Evolutionary conservation across 768 basidiomycete genomes (phyloP).

Genomic region (Tricholoma furcatifolium): DNA sequence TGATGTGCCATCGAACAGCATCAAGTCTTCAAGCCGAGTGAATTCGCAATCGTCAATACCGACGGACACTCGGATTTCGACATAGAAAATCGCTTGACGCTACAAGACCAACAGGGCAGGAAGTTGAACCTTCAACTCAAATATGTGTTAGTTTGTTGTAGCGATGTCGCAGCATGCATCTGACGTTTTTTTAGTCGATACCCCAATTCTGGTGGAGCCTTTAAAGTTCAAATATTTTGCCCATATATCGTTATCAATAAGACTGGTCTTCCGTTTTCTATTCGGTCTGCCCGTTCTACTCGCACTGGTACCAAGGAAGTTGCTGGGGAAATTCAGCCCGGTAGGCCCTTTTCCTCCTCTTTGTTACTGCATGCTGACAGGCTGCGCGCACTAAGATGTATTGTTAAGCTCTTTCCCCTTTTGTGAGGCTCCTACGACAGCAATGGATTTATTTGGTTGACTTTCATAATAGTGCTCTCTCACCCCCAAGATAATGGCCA

Average conservation of each 20-base stretch:
- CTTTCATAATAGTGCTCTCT: constrained; percentile 66
- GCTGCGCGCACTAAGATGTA: constrained; percentile 31
- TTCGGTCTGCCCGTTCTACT: constrained; percentile 62
- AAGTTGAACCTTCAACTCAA: constrained; percentile 84
- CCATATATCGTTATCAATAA: constrained; percentile 93
- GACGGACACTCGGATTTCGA: constrained; percentile 90
- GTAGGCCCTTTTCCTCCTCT: constrained; percentile 34
- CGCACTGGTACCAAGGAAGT: constrained; percentile 70
- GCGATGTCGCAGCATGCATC: background rate
- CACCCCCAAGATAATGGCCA: constrained; percentile 78
- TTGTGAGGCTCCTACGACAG: constrained; percentile 47
- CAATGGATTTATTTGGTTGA: background rate
- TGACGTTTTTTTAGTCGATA: constrained; percentile 49
- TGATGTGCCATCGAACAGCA: background rate
- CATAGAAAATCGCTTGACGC: constrained; percentile 65
- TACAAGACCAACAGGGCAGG: constrained; percentile 72
- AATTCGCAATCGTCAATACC: constrained; percentile 96
- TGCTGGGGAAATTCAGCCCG: constrained; percentile 74
- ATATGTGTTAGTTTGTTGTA: constrained; percentile 69
- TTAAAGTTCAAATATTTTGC: constrained; percentile 92
- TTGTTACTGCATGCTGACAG: background rate
- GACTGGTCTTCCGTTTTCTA: constrained; percentile 78
- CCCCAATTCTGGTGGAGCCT: constrained; percentile 90
- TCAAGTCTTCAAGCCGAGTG: constrained; percentile 87
- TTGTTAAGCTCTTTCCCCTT: constrained; percentile 68